Evolutionary conservation across 2,329 filamentous ascomycete species (phyloP).

Genomic region (Alternaria tenuissima): DNA sequence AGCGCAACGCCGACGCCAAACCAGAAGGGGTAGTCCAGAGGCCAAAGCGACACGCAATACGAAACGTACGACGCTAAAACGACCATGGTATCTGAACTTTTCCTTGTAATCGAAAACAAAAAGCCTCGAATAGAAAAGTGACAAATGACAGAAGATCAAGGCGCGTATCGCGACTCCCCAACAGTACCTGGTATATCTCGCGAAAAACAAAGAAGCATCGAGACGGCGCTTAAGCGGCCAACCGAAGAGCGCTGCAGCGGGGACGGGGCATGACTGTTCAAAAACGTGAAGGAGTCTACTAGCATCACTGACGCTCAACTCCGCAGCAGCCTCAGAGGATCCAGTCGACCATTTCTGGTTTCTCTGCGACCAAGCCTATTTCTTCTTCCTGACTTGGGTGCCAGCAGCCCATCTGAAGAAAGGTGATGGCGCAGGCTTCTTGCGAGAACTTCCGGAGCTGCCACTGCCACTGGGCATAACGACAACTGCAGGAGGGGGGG

Average conservation of each 20-base stretch:
- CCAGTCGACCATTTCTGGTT: background rate
- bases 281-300: background rate
- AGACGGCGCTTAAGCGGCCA: background rate
- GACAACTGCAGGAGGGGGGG: constrained; percentile 20
- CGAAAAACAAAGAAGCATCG: background rate
- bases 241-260: background rate
- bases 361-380: background rate
- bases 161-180: background rate
- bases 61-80: constrained; percentile 19
- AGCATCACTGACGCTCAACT: background rate
- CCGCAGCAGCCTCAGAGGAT: background rate
- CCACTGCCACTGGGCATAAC: constrained; percentile 13
- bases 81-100: constrained; percentile 35
- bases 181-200: background rate
- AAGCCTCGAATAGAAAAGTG: background rate
- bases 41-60: constrained; percentile 9
- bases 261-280: background rate
- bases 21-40: constrained; percentile 9
- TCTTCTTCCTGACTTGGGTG: constrained; percentile 16
- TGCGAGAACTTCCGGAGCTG: constrained; percentile 10
- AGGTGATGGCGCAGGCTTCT: constrained; percentile 20
- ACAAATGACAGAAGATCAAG: background rate
- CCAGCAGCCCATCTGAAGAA: constrained; percentile 39
- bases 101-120: constrained; percentile 11
- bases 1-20: constrained; percentile 9